These are phyloP conservation scores for Ustulina deusta DNA, from an alignment of 2,329 filamentous ascomycete species.

Conservation along the genomic window DNA sequence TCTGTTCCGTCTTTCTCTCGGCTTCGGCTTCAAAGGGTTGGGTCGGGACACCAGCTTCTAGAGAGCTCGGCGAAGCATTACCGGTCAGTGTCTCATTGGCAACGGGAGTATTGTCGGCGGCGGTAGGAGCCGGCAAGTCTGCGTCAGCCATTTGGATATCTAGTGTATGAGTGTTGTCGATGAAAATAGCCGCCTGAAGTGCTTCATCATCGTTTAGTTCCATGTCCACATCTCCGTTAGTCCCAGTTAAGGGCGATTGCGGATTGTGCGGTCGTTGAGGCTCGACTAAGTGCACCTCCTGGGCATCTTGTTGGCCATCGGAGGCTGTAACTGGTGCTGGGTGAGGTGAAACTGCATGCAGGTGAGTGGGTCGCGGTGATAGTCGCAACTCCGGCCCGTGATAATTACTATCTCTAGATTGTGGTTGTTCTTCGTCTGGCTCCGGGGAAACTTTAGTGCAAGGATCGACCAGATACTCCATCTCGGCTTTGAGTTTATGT, in stretches of 20 bases:
- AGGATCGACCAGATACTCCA: conserved; percentile 52
- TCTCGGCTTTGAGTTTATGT: conserved; percentile 50
- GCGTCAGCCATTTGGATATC: conserved; percentile 30
- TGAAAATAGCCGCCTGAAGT: conserved; percentile 31
- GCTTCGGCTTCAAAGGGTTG: conserved; percentile 1
- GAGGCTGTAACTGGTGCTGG: not conserved
- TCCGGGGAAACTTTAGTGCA: conserved; percentile 22
- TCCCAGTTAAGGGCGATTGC: conserved; percentile 4
- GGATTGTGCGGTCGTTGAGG: not conserved
- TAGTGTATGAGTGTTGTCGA: conserved; percentile 20
- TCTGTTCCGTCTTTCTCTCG: conserved; percentile 11
- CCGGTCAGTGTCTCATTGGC: not conserved
- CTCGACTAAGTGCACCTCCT: conserved; percentile 1
- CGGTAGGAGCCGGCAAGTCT: not conserved
- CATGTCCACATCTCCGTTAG: conserved; percentile 9
- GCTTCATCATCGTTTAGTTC: conserved; percentile 30
- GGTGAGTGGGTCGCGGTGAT: conserved; percentile 9
- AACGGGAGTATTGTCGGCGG: not conserved
- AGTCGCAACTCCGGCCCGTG: not conserved
- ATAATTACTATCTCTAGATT: conserved; percentile 37
- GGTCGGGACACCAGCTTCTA: conserved; percentile 6
- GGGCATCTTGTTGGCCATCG: conserved; percentile 1
- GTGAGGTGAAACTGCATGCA: conserved; percentile 12
- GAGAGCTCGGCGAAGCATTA: conserved; percentile 4
- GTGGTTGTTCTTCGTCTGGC: conserved; percentile 32